Evolutionary conservation across 2,329 filamentous ascomycete species (phyloP).

Genomic region (Lasiodiplodia theobromae): DNA sequence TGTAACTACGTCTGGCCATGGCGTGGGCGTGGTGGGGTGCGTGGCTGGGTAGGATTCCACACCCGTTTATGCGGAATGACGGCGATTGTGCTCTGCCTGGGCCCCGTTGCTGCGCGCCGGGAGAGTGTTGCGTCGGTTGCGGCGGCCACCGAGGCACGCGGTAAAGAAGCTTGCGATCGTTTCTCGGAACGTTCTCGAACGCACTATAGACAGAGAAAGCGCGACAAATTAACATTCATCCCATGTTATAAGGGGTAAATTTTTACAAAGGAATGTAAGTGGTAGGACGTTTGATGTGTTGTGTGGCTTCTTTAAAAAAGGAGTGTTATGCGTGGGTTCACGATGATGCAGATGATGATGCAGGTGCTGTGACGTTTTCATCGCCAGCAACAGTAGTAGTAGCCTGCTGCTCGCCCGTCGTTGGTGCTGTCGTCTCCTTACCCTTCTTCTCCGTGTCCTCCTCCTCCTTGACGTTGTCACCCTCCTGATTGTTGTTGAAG

Average conservation of each 20-base stretch:
- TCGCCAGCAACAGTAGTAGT: slow-evolving; percentile 21
- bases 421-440: slow-evolving; percentile 26
- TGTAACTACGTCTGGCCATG: slow-evolving; percentile 10
- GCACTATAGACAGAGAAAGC: slow-evolving; percentile 16
- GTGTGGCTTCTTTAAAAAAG: slow-evolving; percentile 7
- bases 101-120: neutral
- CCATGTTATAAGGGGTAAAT: slow-evolving; percentile 6
- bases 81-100: slow-evolving; percentile 5
- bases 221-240: slow-evolving; percentile 26
- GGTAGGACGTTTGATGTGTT: slow-evolving; percentile 19
- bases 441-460: slow-evolving; percentile 24
- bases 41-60: slow-evolving; percentile 14
- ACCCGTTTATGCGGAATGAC: slow-evolving; percentile 18
- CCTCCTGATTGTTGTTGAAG: slow-evolving; percentile 16
- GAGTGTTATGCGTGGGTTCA: slow-evolving; percentile 7
- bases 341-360: slow-evolving; percentile 25
- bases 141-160: slow-evolving; percentile 23
- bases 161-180: slow-evolving; percentile 29
- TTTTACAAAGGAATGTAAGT: slow-evolving; percentile 27
- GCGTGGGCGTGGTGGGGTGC: neutral
- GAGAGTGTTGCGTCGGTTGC: slow-evolving; percentile 15
- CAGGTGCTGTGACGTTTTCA: slow-evolving; percentile 19
- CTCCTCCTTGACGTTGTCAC: slow-evolving; percentile 15
- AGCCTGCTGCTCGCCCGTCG: slow-evolving; percentile 25
- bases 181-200: slow-evolving; percentile 25